Evolutionary conservation across 129 eudicot species (phyloP).

Genomic region (Calendula officinalis): DNA sequence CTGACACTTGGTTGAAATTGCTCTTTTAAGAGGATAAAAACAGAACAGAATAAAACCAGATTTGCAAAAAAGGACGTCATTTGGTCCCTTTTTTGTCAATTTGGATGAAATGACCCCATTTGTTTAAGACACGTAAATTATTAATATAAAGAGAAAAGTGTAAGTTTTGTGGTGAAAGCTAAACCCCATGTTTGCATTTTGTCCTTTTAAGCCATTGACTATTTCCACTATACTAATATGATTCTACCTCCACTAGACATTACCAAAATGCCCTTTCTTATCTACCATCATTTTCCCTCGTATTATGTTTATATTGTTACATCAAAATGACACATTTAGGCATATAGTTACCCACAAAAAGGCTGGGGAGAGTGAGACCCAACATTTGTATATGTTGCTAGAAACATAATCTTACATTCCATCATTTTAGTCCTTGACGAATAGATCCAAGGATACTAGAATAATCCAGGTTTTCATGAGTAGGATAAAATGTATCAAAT

Average conservation of each 20-base stretch:
- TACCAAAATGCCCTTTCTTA: constrained; percentile 9
- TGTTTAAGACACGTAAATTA: neutral
- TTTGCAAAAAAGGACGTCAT: constrained; percentile 14
- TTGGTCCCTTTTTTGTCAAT: constrained; percentile 17
- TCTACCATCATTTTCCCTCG: too few relatives aligned
- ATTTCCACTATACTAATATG: constrained; percentile 4
- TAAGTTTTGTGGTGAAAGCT: constrained; percentile 14
- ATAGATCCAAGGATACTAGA: too few relatives aligned
- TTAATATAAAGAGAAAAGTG: neutral
- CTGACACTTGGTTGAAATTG: constrained; percentile 8
- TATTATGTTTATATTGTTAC: neutral
- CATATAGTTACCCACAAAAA: too few relatives aligned
- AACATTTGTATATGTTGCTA: too few relatives aligned
- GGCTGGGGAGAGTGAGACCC: too few relatives aligned
- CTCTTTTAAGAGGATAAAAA: constrained; percentile 7
- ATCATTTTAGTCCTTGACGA: too few relatives aligned
- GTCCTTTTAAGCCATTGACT: constrained; percentile 16
- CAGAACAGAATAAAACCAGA: neutral
- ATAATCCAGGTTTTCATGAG: too few relatives aligned
- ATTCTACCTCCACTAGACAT: neutral
- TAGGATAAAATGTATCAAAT: too few relatives aligned
- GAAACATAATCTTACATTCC: too few relatives aligned
- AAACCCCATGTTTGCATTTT: constrained; percentile 19
- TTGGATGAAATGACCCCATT: constrained; percentile 1
- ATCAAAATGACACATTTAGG: neutral